phyloP scores from a whole-genome alignment of 2,329 filamentous ascomycete genomes.

The Colletotrichum kahawae region DNA sequence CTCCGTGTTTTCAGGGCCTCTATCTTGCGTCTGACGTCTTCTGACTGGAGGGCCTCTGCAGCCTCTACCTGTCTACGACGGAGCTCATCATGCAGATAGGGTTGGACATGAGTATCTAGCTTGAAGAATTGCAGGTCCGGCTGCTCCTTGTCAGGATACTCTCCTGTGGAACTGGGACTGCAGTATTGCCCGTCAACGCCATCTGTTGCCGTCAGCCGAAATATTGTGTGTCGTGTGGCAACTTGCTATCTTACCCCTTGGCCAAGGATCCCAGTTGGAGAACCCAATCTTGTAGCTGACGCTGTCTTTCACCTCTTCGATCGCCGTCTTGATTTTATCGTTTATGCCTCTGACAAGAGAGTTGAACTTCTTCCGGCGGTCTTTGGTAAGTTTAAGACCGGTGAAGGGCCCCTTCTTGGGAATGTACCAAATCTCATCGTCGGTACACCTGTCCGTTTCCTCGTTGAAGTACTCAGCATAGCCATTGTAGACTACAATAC shows the following conservation, averaged over 20 bases:
- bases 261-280: slow-evolving; percentile 31
- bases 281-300: slow-evolving; percentile 27
- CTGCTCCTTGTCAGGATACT: background rate
- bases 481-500: slow-evolving; percentile 32
- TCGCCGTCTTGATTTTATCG: slow-evolving; percentile 29
- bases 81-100: background rate
- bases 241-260: background rate
- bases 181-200: background rate
- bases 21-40: background rate
- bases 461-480: slow-evolving; percentile 39
- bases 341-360: slow-evolving; percentile 30
- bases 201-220: background rate
- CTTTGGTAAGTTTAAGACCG: slow-evolving; percentile 28
- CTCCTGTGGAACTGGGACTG: background rate
- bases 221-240: background rate
- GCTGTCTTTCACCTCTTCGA: slow-evolving; percentile 25
- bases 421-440: slow-evolving; percentile 7
- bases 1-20: background rate
- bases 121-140: background rate
- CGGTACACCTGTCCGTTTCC: slow-evolving; percentile 22
- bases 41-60: background rate
- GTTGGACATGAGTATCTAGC: background rate
- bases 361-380: slow-evolving; percentile 34
- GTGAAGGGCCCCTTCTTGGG: background rate
- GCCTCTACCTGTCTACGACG: background rate